A percentile compares a stretch with the other conserved stretches of the same genome.
phyloP scores from a whole-genome alignment of 257 asterid species.

The Solanum ahanhuiri region DNA sequence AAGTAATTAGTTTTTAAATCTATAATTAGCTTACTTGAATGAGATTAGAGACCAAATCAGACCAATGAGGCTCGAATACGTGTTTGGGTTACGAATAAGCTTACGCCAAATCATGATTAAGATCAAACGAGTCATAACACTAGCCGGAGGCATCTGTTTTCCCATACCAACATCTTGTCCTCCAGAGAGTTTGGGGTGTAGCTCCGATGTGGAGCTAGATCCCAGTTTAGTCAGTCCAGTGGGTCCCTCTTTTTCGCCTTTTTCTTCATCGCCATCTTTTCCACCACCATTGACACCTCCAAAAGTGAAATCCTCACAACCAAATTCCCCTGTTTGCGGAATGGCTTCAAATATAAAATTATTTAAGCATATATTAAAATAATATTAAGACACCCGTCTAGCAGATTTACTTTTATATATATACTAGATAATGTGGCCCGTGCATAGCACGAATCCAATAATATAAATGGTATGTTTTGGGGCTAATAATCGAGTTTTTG shows the following conservation, averaged over 20 bases:
- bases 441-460: too few relatives aligned
- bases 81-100: conserved; percentile 93
- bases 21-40: conserved; percentile 29
- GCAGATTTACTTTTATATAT: not conserved
- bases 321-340: conserved; percentile 46
- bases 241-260: conserved; percentile 43
- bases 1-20: not conserved
- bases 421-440: too few relatives aligned
- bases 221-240: conserved; percentile 48
- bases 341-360: conserved; percentile 16
- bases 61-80: conserved; percentile 93
- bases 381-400: not conserved
- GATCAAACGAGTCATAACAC: conserved; percentile 92
- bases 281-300: conserved; percentile 35
- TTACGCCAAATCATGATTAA: conserved; percentile 99
- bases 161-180: conserved; percentile 29
- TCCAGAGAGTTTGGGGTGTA: conserved; percentile 31
- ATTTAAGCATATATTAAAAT: not conserved
- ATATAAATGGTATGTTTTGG: too few relatives aligned
- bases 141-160: conserved; percentile 91
- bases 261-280: conserved; percentile 45
- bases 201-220: conserved; percentile 34
- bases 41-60: conserved; percentile 77
- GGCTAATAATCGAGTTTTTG: too few relatives aligned
- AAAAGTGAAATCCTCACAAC: conserved; percentile 57